Evolutionary conservation across 2,329 filamentous ascomycete species (phyloP), one percentile per base, ranked within the genome.

Genomic region (Talaromyces albobiverticillius): DNA sequence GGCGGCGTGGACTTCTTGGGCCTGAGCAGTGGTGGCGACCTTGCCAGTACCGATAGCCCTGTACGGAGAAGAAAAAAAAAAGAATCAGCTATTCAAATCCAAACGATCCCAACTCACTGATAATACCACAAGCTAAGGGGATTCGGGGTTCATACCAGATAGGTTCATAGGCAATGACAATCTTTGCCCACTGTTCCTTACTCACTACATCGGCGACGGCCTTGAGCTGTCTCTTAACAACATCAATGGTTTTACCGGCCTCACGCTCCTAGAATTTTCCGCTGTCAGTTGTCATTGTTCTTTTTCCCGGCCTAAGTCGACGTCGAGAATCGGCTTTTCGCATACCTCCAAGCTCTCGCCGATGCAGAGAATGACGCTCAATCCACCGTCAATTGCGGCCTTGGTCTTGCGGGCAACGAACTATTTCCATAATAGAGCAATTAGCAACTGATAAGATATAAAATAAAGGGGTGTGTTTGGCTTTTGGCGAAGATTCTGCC

Each of bases 91-190:
- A 10, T 25, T 43, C 14, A 43, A 7, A 34, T 18, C 50, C 40
- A 3, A 49, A 46, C 6, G 25, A 20, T n/a, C 23, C n/a, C 50
- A n/a, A n/a, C n/a, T n/a, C n/a, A n/a, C n/a, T n/a, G n/a, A n/a
- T n/a, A n/a, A n/a, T n/a, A 34, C 38, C 48, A 14, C 16, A 1
- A 3, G 46, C n/a, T n/a, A n/a, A n/a, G n/a, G n/a, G n/a, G n/a
- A n/a, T n/a, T n/a, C n/a, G n/a, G n/a, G n/a, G n/a, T n/a, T n/a
- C n/a, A n/a, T 85, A 91, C 93, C 94, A 99, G 81, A 99, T 95
- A 69, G 94, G 94, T 84, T 99, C 94, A 78, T 99, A 99, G 69
- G 94, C 94, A 68, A 99, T 83, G 72, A 99, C 94, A 61, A 99
- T 84, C 81, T 94, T 94, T 69, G 80, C 83, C 94, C 94, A 99